Evolutionary conservation across 1,284 basidiomycete genomes (phyloP).

Genomic region (Puccinia polysora): DNA sequence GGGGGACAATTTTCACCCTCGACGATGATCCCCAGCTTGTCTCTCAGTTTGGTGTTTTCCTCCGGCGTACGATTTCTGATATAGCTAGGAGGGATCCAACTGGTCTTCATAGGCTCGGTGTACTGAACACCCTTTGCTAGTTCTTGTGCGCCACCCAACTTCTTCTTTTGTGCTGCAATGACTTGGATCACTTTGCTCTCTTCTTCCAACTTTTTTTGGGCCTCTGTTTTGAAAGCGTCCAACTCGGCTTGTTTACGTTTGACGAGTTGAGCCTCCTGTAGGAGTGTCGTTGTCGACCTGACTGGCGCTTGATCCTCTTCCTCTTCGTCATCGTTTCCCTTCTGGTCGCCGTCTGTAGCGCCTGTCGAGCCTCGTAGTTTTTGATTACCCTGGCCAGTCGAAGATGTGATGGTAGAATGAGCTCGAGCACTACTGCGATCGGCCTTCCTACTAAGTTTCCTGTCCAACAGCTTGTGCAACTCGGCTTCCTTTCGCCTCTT

Average conservation of each 20-base stretch:
- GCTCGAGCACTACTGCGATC: not conserved
- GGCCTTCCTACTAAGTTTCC: conserved; percentile 14
- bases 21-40: conserved; percentile 84
- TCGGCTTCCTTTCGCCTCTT: conserved; percentile 40
- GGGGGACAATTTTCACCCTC: conserved; percentile 82
- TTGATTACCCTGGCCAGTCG: not conserved
- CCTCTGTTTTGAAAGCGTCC: conserved; percentile 47
- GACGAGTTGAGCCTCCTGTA: conserved; percentile 88
- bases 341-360: not conserved
- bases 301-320: conserved; percentile 12
- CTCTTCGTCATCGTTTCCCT: conserved; percentile 24
- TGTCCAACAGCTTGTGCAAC: conserved; percentile 18
- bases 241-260: conserved; percentile 67
- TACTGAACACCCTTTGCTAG: conserved; percentile 88
- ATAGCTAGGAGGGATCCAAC: conserved; percentile 79
- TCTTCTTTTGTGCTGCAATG: conserved; percentile 73
- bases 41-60: conserved; percentile 70
- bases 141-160: conserved; percentile 85
- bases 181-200: conserved; percentile 87
- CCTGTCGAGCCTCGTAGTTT: not conserved
- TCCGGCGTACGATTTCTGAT: conserved; percentile 67
- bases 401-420: not conserved
- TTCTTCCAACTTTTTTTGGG: conserved; percentile 76
- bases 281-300: conserved; percentile 59
- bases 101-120: conserved; percentile 73